These are phyloP conservation scores for Rhizodiscina lignyota DNA, from an alignment of 495 filamentous ascomycete genomes.

Conservation along the genomic window DNA sequence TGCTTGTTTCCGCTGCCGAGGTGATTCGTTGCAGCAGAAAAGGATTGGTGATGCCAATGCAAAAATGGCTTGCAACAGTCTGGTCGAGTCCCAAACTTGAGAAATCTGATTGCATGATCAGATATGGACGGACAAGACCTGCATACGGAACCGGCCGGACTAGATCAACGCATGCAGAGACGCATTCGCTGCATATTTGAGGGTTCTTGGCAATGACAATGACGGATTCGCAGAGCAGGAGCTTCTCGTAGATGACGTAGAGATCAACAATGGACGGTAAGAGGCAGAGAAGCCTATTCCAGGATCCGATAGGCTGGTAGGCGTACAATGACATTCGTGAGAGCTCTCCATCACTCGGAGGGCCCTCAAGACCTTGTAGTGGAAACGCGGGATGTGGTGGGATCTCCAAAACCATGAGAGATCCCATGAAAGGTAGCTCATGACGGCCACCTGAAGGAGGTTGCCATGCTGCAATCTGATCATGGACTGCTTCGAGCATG, in stretches of 20 bases:
- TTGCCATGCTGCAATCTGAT: conserved; percentile 15
- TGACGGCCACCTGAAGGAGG: conserved; percentile 14
- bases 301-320: conserved; percentile 16
- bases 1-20: conserved; percentile 4
- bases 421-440: conserved; percentile 17
- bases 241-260: conserved; percentile 17
- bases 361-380: conserved; percentile 14
- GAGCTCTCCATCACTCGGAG: conserved; percentile 4
- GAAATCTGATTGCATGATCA: conserved; percentile 22
- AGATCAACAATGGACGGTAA: conserved; percentile 18
- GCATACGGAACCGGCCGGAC: conserved; percentile 19
- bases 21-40: conserved; percentile 17
- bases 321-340: conserved; percentile 8
- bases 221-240: conserved; percentile 18
- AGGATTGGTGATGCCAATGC: conserved; percentile 18
- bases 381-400: conserved; percentile 18
- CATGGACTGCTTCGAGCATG: conserved; percentile 12
- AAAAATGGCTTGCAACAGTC: conserved; percentile 12
- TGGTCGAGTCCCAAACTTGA: conserved; percentile 10
- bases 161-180: conserved; percentile 17
- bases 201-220: conserved; percentile 19
- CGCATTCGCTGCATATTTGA: conserved; percentile 15
- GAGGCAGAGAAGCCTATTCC: conserved; percentile 13
- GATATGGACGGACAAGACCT: conserved; percentile 15
- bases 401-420: conserved; percentile 15